Percentiles rank a stretch among this genome's conserved stretches.
These are phyloP conservation scores for Aaosphaeria pasadenensis DNA, from an alignment of 2,329 filamentous ascomycete genomes.

Conservation along the genomic window DNA sequence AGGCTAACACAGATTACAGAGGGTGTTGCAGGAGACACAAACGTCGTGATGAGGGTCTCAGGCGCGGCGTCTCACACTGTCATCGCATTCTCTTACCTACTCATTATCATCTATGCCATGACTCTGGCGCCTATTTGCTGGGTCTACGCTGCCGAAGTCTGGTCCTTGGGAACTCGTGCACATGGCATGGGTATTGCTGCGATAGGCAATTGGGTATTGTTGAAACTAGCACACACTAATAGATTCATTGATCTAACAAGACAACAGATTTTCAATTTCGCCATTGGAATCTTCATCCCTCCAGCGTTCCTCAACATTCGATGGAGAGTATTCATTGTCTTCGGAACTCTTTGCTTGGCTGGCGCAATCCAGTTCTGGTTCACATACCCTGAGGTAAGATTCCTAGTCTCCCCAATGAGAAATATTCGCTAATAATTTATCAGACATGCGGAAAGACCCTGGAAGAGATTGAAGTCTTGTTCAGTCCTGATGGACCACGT, in stretches of 20 bases:
- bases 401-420: background rate
- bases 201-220: constrained; percentile 47
- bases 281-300: constrained; percentile 57
- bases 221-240: too few species aligned
- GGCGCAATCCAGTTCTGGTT: constrained; percentile 47
- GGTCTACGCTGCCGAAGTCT: constrained; percentile 65
- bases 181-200: constrained; percentile 58
- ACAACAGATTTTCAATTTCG: constrained; percentile 53
- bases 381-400: constrained; percentile 39
- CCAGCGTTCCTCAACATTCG: constrained; percentile 58
- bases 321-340: constrained; percentile 53
- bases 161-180: constrained; percentile 59
- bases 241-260: background rate
- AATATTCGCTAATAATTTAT: constrained; percentile 1
- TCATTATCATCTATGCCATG: constrained; percentile 63
- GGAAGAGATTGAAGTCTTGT: constrained; percentile 35
- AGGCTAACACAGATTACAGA: constrained; percentile 7
- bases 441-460: constrained; percentile 36
- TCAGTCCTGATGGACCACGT: constrained; percentile 29
- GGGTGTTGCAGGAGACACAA: constrained; percentile 48
- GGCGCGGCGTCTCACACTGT: constrained; percentile 58
- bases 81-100: constrained; percentile 64
- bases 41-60: constrained; percentile 52
- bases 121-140: constrained; percentile 63
- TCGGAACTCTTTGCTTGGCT: constrained; percentile 47